Conservation (phyloP, 2,329 filamentous ascomycete genomes). For the Cytospora schulzeri region DNA sequence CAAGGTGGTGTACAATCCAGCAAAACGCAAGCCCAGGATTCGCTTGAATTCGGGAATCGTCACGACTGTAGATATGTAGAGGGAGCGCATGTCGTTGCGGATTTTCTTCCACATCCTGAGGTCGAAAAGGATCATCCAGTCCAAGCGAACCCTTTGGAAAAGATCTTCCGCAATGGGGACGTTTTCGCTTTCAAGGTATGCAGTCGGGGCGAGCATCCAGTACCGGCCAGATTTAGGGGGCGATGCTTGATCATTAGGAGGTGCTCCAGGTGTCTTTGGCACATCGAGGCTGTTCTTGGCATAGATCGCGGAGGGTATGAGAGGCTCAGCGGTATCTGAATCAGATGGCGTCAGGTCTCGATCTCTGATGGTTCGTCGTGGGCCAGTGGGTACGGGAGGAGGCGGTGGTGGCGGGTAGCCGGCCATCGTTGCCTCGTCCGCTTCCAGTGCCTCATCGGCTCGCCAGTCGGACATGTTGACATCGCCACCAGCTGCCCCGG, state of each 20-base stretch:
- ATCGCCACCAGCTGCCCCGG: constrained; percentile 44
- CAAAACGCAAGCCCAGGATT: constrained; percentile 88
- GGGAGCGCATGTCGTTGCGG: constrained; percentile 82
- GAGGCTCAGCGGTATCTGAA: constrained; percentile 70
- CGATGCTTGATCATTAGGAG: constrained; percentile 42
- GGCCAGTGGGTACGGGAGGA: constrained; percentile 57
- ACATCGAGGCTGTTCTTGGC: constrained; percentile 70
- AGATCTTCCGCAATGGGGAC: constrained; percentile 81
- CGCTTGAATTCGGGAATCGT: constrained; percentile 96
- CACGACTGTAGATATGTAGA: constrained; percentile 96
- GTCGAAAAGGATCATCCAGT: constrained; percentile 94
- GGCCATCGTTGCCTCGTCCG: constrained; percentile 75
- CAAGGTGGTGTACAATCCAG: constrained; percentile 88
- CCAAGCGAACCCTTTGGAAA: constrained; percentile 83
- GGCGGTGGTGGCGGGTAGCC: constrained; percentile 70
- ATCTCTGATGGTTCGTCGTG: constrained; percentile 51
- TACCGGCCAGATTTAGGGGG: constrained; percentile 72
- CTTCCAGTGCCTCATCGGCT: constrained; percentile 69
- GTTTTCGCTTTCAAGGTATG: constrained; percentile 64
- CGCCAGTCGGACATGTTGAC: constrained; percentile 53
- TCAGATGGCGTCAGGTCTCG: constrained; percentile 70
- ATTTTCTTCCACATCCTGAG: constrained; percentile 95
- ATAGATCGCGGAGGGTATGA: constrained; percentile 63
- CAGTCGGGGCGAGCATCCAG: constrained; percentile 80
- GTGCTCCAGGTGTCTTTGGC: constrained; percentile 75